Base-by-base conservation (phyloP, 1,284 basidiomycete genomes). In the Mycena sp. region DNA sequence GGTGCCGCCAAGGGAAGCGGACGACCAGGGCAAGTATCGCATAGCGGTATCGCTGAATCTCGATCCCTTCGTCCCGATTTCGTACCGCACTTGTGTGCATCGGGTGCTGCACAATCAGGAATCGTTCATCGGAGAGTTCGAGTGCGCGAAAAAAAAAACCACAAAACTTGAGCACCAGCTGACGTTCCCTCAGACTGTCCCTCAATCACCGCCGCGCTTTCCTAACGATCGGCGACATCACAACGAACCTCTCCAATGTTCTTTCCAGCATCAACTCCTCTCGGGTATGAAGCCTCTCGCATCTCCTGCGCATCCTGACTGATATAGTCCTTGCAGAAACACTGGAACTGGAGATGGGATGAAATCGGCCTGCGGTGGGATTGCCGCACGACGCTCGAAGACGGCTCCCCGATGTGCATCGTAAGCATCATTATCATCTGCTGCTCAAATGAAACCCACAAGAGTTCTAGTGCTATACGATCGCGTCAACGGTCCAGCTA, bases 351-450 rank as follows among this genome's bases (percentile, higher is more conserved):
- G 81, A 67, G 70, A 28, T 73, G 77, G 58, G 70, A 71, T 5
- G 67, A 71, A 23, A 71, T 78, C 19, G 66, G 73, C 6, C 56
- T 83, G 2, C 77, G 76, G 16, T 83, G 82, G 82, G 80, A 83
- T 63, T 82, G 80, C 58, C 76, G 80, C 1, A 73, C 74, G 0
- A 77, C 72, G 2, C 72, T 81, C 1, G 79, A 81, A 38, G 80
- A 83, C 55, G 82, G 82, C 6, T 81, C 79, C 0, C 78, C 80
- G 0, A 75, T 81, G 75, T 83, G 81, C 67, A 77, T 82, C 44
- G 66, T 64, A 55, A 77, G 74, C 37, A 28, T 12, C 38, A 35
- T 50, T 48, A 23, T 10, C 32, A 16, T n/a, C 4, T 12, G 19
- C 35, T 6, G 10, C 17, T 9, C n/a, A 6, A 11, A 55, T 17